These are phyloP conservation scores for Aristolochia californica DNA, from an alignment of 164 flowering plant genomes.

Conservation along the genomic window DNA sequence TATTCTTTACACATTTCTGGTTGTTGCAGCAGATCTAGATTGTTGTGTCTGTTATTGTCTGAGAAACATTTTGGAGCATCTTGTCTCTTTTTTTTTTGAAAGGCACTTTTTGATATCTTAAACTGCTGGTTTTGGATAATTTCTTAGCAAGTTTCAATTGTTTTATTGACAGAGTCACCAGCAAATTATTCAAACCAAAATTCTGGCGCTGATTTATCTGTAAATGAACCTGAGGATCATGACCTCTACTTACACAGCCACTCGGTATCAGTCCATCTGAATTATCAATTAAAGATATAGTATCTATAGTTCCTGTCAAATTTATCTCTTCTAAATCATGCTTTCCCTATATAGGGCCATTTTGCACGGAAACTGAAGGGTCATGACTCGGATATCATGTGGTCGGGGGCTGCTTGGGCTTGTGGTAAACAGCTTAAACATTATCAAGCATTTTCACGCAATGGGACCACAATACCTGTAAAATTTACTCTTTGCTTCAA, in stretches of 20 bases:
- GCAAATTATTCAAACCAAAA: slow-evolving; percentile 21
- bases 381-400: slow-evolving; percentile 50
- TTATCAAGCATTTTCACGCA: slow-evolving; percentile 69
- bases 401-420: slow-evolving; percentile 87
- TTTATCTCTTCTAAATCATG: not conserved
- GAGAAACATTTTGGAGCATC: too few relatives aligned
- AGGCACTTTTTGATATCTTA: too few relatives aligned
- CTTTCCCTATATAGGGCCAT: slow-evolving; percentile 34
- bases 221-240: slow-evolving; percentile 19
- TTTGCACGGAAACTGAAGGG: slow-evolving; percentile 38
- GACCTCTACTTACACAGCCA: slow-evolving; percentile 23
- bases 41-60: too few relatives aligned
- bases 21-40: too few relatives aligned
- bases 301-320: too few relatives aligned
- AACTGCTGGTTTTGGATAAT: not conserved
- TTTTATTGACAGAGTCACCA: slow-evolving; percentile 39
- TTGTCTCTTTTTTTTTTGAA: too few relatives aligned
- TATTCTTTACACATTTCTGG: too few relatives aligned
- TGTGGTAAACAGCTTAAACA: slow-evolving; percentile 93
- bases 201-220: slow-evolving; percentile 18
- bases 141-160: not conserved
- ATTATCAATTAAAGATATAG: not conserved
- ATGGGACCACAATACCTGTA: slow-evolving; percentile 68
- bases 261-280: slow-evolving; percentile 26
- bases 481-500: slow-evolving; percentile 14